Conservation (phyloP, 768 basidiomycete genomes). For the Mycena sanguinolenta region DNA sequence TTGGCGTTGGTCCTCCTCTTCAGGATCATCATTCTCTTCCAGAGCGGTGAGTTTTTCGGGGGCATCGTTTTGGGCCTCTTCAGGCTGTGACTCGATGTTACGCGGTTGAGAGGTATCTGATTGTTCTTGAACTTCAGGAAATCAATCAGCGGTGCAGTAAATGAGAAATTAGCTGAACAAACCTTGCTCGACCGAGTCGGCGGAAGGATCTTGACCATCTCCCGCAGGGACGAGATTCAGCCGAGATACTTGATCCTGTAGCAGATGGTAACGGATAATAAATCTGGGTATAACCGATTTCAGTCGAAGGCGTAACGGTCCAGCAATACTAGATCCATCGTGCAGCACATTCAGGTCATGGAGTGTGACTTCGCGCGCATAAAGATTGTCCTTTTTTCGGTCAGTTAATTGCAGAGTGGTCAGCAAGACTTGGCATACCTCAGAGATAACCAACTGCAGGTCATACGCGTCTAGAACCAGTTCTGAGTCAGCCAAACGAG, state of each 20-base stretch:
- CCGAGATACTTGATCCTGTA: slow-evolving; percentile 68
- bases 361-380: slow-evolving; percentile 75
- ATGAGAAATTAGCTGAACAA: background rate
- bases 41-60: slow-evolving; percentile 8
- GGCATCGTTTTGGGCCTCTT: slow-evolving; percentile 21
- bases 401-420: slow-evolving; percentile 8
- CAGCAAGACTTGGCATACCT: slow-evolving; percentile 58
- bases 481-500: slow-evolving; percentile 69
- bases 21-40: slow-evolving; percentile 1
- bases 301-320: slow-evolving; percentile 73
- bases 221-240: slow-evolving; percentile 39
- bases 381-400: slow-evolving; percentile 67
- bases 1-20: slow-evolving; percentile 5
- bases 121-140: slow-evolving; percentile 12
- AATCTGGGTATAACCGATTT: slow-evolving; percentile 68
- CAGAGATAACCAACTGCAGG: slow-evolving; percentile 71
- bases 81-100: slow-evolving; percentile 11
- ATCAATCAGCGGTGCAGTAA: background rate
- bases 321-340: slow-evolving; percentile 71
- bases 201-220: slow-evolving; percentile 17
- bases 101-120: background rate
- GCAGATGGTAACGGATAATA: slow-evolving; percentile 71
- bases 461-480: slow-evolving; percentile 80
- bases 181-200: slow-evolving; percentile 31
- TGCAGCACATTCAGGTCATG: slow-evolving; percentile 81